Evolutionary conservation across 768 basidiomycete genomes (phyloP), one percentile per base, ranked within the genome.

Genomic region (Hericium alpestre): DNA sequence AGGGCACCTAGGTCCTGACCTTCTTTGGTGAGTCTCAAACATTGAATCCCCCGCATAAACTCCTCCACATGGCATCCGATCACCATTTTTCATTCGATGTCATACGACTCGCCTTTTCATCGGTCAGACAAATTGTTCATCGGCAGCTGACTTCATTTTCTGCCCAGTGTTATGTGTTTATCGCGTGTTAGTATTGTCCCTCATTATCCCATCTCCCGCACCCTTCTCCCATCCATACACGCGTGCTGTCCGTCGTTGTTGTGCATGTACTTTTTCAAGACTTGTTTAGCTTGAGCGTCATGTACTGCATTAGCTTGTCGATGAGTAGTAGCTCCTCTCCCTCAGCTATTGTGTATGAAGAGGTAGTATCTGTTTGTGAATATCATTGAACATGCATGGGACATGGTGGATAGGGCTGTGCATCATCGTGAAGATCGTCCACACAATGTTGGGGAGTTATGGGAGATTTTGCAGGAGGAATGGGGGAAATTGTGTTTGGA

Each of bases 1-100:
- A 86, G 75, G 78, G 77, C 59, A 59, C 64, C 55, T 71, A 66
- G 64, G 55, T 41, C 22, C 27, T 51, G 49, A 16, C 20, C 1
- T 18, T 53, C n/a, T 9, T 25, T 20, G 25, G 25, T 20, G 18
- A n/a, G 52, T 15, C 18, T 51, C 20, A 25, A 9, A 12, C 18
- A 15, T n/a, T n/a, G n/a, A n/a, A n/a, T 16, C 25, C 22, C 22
- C 12, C 49, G 13, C 12, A 13, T 25, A 25, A 25, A 25, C 25
- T 25, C 25, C 18, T 11, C 18, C 32, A 6, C 32, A 32, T 32
- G 32, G 32, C 9, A 32, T 32, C 32, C 32, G 32, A 32, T 32
- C 32, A 32, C 8, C 9, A 32, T 32, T 32, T 9, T 32, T 9
- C 20, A 23, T 39, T 18, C 4, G 18, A 27, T 38, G 18, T 38